Evolutionary conservation across 2,329 filamentous ascomycete genomes (phyloP).

Genomic region (Trichothecium roseum): DNA sequence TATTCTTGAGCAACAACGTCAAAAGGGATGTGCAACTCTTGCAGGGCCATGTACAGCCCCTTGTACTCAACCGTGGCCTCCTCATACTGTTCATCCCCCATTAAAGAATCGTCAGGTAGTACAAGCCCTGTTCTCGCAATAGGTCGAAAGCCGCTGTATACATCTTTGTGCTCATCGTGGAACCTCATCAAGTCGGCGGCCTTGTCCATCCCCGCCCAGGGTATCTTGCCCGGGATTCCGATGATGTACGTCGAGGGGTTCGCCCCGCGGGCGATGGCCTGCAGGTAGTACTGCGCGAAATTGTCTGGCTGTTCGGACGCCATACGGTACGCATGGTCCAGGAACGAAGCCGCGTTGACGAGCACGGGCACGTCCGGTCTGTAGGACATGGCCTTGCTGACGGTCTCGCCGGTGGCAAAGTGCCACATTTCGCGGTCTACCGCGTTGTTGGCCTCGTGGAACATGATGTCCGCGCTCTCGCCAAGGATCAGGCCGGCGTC

Average conservation of each 20-base stretch:
- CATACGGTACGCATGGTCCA: slow-evolving; percentile 8
- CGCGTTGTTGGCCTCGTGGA: slow-evolving; percentile 10
- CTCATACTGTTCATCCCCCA: slow-evolving; percentile 4
- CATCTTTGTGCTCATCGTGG: slow-evolving; percentile 5
- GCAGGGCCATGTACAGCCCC: slow-evolving; percentile 9
- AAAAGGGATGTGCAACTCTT: slow-evolving; percentile 10
- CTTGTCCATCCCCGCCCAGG: slow-evolving; percentile 5
- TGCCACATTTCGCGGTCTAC: slow-evolving; percentile 9
- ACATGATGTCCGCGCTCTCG: slow-evolving; percentile 5
- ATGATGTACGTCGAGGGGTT: slow-evolving; percentile 10
- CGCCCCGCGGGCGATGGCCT: slow-evolving; percentile 8
- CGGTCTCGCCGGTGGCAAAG: slow-evolving; percentile 7
- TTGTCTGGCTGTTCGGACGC: slow-evolving; percentile 7
- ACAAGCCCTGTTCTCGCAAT: slow-evolving; percentile 8
- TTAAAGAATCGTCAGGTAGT: slow-evolving; percentile 3
- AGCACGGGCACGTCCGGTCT: slow-evolving; percentile 8
- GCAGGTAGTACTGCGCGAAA: slow-evolving; percentile 8
- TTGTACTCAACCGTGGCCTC: slow-evolving; percentile 6
- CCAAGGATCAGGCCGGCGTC: slow-evolving; percentile 8
- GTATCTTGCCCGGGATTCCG: slow-evolving; percentile 8
- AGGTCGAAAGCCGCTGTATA: slow-evolving; percentile 7
- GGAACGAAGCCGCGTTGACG: slow-evolving; percentile 7
- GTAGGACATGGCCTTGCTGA: slow-evolving; percentile 5
- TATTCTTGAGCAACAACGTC: slow-evolving; percentile 7
- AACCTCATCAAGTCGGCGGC: slow-evolving; percentile 6